These are phyloP conservation scores for Podila epicladia DNA, from an alignment of 192 early-diverging fungal species.

Conservation along the genomic window DNA sequence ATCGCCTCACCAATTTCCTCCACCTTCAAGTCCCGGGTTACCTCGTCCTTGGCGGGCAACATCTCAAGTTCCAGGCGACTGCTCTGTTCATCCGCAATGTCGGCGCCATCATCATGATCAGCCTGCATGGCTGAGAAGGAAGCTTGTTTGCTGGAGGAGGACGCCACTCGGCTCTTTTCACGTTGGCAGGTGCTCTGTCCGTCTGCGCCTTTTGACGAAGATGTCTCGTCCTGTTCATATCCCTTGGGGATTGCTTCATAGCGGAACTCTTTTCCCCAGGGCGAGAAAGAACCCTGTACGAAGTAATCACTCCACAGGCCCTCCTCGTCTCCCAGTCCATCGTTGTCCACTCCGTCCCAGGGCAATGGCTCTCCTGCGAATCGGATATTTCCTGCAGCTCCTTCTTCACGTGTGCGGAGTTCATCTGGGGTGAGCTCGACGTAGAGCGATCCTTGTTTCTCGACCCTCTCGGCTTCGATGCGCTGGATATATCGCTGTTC, in stretches of 20 bases:
- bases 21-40: background rate
- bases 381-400: background rate
- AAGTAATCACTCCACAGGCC: background rate
- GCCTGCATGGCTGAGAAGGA: background rate
- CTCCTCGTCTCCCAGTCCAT: background rate
- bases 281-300: constrained; percentile 1
- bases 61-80: background rate
- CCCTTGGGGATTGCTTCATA: constrained; percentile 1
- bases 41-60: background rate
- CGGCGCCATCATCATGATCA: constrained; percentile 15
- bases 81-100: background rate
- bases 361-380: constrained; percentile 35
- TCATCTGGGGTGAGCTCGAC: constrained; percentile 20
- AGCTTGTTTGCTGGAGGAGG: background rate
- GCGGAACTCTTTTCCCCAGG: constrained; percentile 20
- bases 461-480: constrained; percentile 8
- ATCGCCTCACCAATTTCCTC: background rate
- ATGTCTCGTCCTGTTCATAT: background rate
- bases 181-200: background rate
- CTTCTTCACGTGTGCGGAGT: background rate
- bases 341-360: constrained; percentile 22
- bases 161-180: background rate
- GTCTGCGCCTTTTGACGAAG: background rate
- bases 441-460: constrained; percentile 21
- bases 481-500: constrained; percentile 18